A percentile compares a stretch with the other conserved stretches of the same genome.
Evolutionary conservation across 306 rosid genomes (phyloP).

Genomic region (Quercus aquifolioides): DNA sequence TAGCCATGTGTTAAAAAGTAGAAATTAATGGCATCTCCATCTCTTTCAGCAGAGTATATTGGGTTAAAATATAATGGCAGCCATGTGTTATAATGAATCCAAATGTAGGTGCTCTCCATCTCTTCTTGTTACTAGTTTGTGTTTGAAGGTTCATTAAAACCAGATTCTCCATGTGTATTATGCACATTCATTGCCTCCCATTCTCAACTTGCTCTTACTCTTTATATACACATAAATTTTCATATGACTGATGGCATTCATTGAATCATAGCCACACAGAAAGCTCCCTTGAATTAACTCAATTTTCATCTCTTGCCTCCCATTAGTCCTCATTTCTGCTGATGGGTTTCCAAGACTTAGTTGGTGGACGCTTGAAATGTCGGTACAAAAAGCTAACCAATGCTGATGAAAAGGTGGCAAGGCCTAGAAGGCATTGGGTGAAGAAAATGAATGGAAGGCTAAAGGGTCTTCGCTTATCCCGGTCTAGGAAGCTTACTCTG

Average conservation of each 20-base stretch:
- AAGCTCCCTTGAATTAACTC: neutral
- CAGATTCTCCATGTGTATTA: neutral
- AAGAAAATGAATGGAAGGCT: constrained; percentile 53
- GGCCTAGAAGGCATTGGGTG: constrained; percentile 49
- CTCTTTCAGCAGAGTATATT: constrained; percentile 26
- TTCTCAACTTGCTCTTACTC: constrained; percentile 10
- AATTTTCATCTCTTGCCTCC: neutral
- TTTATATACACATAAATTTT: neutral
- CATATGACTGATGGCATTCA: neutral
- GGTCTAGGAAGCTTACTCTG: constrained; percentile 45
- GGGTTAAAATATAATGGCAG: constrained; percentile 21
- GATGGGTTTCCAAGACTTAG: constrained; percentile 42
- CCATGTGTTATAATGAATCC: constrained; percentile 40
- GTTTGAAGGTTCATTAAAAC: constrained; percentile 12
- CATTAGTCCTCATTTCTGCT: constrained; percentile 12
- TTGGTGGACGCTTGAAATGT: constrained; percentile 31
- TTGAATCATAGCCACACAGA: neutral
- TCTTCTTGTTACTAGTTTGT: constrained; percentile 1
- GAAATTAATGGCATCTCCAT: constrained; percentile 26
- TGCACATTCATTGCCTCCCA: neutral
- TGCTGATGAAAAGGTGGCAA: constrained; percentile 30
- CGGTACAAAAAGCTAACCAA: constrained; percentile 49
- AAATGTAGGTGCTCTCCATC: constrained; percentile 17
- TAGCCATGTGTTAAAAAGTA: constrained; percentile 50
- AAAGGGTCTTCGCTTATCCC: constrained; percentile 47